Evolutionary conservation across 192 early-diverging fungal species (phyloP).

Genomic region (Dissophora ornata): DNA sequence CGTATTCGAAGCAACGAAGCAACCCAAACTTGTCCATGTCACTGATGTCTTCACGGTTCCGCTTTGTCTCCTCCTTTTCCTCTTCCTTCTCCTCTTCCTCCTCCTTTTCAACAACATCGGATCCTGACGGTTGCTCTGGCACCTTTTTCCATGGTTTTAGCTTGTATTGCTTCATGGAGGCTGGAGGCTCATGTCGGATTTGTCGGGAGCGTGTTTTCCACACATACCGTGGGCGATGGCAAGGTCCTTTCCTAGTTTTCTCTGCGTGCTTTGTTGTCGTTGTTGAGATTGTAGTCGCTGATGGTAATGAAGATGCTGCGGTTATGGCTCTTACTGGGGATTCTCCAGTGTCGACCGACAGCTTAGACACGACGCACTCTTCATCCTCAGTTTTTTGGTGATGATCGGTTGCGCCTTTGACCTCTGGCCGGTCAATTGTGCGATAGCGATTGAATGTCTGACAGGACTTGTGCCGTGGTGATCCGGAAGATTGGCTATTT

Average conservation of each 20-base stretch:
- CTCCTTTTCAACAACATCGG: not conserved
- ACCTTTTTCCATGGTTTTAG: not conserved
- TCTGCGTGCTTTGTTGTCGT: no score
- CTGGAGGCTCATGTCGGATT: not conserved
- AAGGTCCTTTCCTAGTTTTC: conserved; percentile 26
- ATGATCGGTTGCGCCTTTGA: no score
- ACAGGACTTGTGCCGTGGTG: not conserved
- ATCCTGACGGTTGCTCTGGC: not conserved
- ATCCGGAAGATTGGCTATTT: no score
- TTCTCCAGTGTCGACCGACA: no score
- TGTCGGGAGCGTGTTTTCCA: not conserved
- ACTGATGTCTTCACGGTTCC: no score
- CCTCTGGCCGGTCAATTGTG: not conserved
- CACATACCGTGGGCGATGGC: not conserved
- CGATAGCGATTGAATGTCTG: conserved; percentile 6
- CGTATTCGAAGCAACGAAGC: not conserved
- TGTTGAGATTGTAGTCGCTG: no score
- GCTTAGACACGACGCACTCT: no score
- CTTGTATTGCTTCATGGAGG: not conserved
- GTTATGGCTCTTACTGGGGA: no score
- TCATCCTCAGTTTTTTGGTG: no score
- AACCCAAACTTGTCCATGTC: not conserved
- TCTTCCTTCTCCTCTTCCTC: not conserved
- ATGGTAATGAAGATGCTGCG: no score
- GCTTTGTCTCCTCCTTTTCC: not conserved